These are phyloP conservation scores for Zarea fungicola DNA, from an alignment of 2,329 filamentous ascomycete genomes.

Conservation along the genomic window DNA sequence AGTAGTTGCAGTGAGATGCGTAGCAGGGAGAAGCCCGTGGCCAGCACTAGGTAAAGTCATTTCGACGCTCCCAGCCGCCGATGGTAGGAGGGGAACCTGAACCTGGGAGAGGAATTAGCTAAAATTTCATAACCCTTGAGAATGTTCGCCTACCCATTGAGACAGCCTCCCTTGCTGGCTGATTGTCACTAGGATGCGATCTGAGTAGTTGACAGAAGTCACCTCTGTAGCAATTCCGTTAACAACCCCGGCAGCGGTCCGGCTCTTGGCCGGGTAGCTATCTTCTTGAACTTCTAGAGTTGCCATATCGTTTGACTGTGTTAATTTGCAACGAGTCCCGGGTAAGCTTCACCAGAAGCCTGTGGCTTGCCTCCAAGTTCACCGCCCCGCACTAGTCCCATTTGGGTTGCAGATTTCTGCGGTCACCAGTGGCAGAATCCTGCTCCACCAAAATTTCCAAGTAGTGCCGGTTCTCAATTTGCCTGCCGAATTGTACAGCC, in stretches of 20 bases:
- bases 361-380: conserved; percentile 3
- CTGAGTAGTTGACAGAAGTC: conserved; percentile 68
- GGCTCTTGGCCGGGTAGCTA: conserved; percentile 65
- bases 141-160: conserved; percentile 70
- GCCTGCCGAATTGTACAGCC: not conserved
- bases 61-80: conserved; percentile 59
- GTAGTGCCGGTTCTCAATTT: conserved; percentile 12
- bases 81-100: conserved; percentile 70
- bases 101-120: conserved; percentile 43
- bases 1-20: conserved; percentile 79
- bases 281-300: conserved; percentile 38
- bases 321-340: not conserved
- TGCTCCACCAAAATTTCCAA: conserved; percentile 31
- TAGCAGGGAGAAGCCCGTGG: conserved; percentile 61
- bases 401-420: conserved; percentile 26
- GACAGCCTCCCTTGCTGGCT: conserved; percentile 79
- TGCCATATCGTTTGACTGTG: conserved; percentile 30
- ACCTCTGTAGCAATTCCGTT: conserved; percentile 67
- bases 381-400: conserved; percentile 31
- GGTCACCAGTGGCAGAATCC: conserved; percentile 33
- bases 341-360: conserved; percentile 16
- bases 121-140: too few relatives aligned
- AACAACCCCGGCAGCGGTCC: conserved; percentile 55
- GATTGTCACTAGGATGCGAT: conserved; percentile 87
- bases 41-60: conserved; percentile 46